Evolutionary conservation across 371 early-diverging fungal species (phyloP), one percentile per base, ranked within the genome.

Genomic region (Lichtheimia hyalospora): DNA sequence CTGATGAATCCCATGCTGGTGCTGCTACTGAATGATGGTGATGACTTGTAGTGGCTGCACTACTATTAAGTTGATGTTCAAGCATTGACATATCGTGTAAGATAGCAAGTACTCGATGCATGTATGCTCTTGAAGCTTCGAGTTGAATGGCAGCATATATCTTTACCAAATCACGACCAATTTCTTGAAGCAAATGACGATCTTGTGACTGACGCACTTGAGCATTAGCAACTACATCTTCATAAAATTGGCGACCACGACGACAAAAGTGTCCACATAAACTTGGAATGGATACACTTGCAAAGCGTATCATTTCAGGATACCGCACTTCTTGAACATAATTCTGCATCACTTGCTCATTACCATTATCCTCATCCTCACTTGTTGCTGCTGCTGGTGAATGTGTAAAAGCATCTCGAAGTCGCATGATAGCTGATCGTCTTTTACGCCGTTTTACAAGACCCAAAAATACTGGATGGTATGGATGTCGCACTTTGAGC

Each of bases 391-490:
- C 46, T 20, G 46, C 16, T 18, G 46, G 18, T 18, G 46, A 5
- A 46, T n/a, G 18, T 18, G 18, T 21, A 18, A 21, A n/a, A 46
- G 46, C 46, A 46, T 46, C 46, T 6, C 18, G 18, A 21, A 46
- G 18, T 46, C n/a, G 18, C 46, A 18, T n/a, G 6, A 21, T 21
- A 10, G 46, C n/a, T 46, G 46, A 46, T 8, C 18, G 41, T 42
- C 20, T n/a, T 57, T 54, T 49, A 41, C 49, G 20, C 28, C 60
- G 59, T 13, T 55, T 52, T 34, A 68, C 42, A 0, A 70, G 23
- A 10, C 70, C 70, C 54, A 70, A 63, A 7, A 70, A 49, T 21
- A 65, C 21, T 16, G 70, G 64, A 18, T 61, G 24, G 41, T 66
- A 70, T 4, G 70, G 70, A 39, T 34, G 58, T 12, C 66, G 63